phyloP scores from a whole-genome alignment of 2,329 filamentous ascomycete species.

The Rutstroemia sp. region DNA sequence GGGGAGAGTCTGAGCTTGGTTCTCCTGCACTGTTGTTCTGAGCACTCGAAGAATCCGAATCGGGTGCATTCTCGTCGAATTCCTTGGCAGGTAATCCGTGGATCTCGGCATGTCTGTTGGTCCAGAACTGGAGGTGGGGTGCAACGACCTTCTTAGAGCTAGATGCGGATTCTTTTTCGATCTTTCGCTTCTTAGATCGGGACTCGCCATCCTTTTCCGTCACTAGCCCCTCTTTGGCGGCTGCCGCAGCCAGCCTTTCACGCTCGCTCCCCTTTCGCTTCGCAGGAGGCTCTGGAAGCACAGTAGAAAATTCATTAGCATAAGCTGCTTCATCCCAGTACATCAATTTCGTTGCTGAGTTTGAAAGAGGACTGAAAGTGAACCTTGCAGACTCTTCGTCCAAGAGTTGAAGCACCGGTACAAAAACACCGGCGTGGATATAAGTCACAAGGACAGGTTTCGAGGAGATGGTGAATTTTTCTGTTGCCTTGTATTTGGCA shows the following conservation, averaged over 20 bases:
- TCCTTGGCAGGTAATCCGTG: slow-evolving; percentile 43
- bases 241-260: slow-evolving; percentile 32
- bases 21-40: slow-evolving; percentile 11
- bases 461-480: slow-evolving; percentile 72
- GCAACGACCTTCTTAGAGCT: slow-evolving; percentile 41
- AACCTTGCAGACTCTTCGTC: slow-evolving; percentile 50
- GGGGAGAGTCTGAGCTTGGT: slow-evolving; percentile 27
- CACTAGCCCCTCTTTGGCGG: slow-evolving; percentile 30
- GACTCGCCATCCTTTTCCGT: slow-evolving; percentile 26
- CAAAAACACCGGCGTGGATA: slow-evolving; percentile 79
- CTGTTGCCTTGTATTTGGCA: slow-evolving; percentile 61
- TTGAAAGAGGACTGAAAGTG: slow-evolving; percentile 64
- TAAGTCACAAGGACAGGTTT: slow-evolving; percentile 64
- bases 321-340: slow-evolving; percentile 74
- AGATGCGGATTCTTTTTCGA: slow-evolving; percentile 35
- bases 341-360: slow-evolving; percentile 58
- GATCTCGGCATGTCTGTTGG: slow-evolving; percentile 60
- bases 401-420: slow-evolving; percentile 57
- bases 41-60: slow-evolving; percentile 10
- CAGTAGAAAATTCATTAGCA: slow-evolving; percentile 54
- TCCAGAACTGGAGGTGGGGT: slow-evolving; percentile 65
- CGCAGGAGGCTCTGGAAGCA: slow-evolving; percentile 34
- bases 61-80: slow-evolving; percentile 25
- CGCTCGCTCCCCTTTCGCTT: slow-evolving; percentile 25
- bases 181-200: slow-evolving; percentile 48